Base-by-base conservation (phyloP, 208 protist species). In the Trypanosoma vivax region DNA sequence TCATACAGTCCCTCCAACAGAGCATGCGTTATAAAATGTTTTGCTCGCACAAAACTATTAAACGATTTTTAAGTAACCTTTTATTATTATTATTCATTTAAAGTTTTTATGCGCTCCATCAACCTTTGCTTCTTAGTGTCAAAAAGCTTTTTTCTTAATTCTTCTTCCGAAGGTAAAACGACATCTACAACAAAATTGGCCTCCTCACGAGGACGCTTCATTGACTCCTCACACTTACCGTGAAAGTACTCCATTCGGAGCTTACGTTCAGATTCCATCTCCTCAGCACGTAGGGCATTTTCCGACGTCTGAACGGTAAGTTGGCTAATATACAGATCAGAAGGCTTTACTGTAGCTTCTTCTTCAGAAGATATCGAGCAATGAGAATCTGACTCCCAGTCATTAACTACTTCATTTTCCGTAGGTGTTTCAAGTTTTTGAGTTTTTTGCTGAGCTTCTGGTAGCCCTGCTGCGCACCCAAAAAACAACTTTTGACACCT, bases 401-500 rank as follows among this genome's bases (percentile, higher is more conserved):
- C 5, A 30, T 39, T 28, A 45, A 37, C 50, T 19, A 29, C 27
- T 43, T 38, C 24, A 38, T 58, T 21, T 7, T 25, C 42, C 21
- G 6, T 23, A 31, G 51, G 23, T 5, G 3, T 60, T 48, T 3
- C 45, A 14, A 25, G 13, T 18, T 55, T 27, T 23, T 23, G 16
- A 27, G 24, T 13, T 46, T 38, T 21, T 24, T 45, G 16, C 27
- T 19, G 10, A 43, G 78, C 84, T 31, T 92, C 80, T 3, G 80
- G 78, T 5, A 92, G 57, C 3, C 76, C 39, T 45, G 82, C 80
- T 27, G 84, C 84, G 42, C 80, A 92, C 5, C 84, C 84, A 38
- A 92, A 89, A 56, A 73, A 92, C 2, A 63, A 13, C 42, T 88
- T 92, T 25, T 46, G 62, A 1, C 34, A 56, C 10, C 14, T 16